A percentile compares a stretch with the other conserved stretches of the same genome.
Conservation (phyloP, 257 asterid species). For the Solanum paucissectum region DNA sequence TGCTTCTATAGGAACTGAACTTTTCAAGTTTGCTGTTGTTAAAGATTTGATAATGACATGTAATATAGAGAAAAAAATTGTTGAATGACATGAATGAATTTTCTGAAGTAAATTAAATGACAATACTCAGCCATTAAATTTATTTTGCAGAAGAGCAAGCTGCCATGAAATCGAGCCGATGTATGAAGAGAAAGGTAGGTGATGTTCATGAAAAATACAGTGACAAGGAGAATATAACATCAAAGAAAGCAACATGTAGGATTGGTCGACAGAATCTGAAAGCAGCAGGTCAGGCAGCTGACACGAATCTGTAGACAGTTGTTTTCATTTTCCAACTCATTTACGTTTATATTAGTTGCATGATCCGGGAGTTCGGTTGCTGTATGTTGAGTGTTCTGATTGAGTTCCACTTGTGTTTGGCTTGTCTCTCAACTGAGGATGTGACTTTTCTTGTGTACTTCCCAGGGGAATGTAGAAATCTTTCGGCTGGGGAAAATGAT, state of each 20-base stretch:
- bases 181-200: conserved; percentile 5
- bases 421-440: background rate
- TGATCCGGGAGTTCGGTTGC: background rate
- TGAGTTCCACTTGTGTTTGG: background rate
- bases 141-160: background rate
- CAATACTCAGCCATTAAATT: background rate
- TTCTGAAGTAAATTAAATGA: background rate
- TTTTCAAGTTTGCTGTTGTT: background rate
- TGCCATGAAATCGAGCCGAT: conserved; percentile 7
- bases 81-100: background rate
- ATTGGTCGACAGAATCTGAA: conserved; percentile 1
- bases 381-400: background rate
- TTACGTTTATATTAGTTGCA: background rate
- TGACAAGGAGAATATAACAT: background rate
- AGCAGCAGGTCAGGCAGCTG: conserved; percentile 9
- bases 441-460: background rate
- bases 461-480: background rate
- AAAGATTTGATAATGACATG: background rate
- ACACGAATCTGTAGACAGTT: background rate
- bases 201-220: conserved; percentile 7
- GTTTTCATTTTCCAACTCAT: background rate
- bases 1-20: background rate
- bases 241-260: conserved; percentile 3
- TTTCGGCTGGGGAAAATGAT: background rate
- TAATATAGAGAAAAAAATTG: background rate